Conservation (phyloP, 78 protist species). For the Tieghemostelium lacteum region DNA sequence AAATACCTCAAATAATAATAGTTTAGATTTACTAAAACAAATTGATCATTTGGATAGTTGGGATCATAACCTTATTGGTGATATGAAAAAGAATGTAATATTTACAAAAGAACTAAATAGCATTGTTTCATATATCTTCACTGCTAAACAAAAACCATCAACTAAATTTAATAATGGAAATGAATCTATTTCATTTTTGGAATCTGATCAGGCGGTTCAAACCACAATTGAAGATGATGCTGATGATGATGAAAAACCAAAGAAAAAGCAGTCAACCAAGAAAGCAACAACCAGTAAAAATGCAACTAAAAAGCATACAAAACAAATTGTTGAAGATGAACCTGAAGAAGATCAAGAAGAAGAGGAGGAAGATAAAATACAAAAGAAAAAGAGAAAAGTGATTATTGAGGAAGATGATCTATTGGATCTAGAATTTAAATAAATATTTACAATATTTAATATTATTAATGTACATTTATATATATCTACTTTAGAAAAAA, state of each 20-base stretch:
- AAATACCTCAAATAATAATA: neutral
- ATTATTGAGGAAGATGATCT: constrained; percentile 12
- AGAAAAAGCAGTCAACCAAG: neutral
- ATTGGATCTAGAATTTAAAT: constrained; percentile 7
- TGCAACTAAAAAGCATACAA: neutral
- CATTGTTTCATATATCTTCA: constrained; percentile 14
- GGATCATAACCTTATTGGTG: constrained; percentile 12
- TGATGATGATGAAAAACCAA: neutral
- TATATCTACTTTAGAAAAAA: neutral
- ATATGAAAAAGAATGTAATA: neutral
- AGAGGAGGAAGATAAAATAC: neutral
- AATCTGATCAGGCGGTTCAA: neutral
- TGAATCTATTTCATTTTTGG: constrained; percentile 39
- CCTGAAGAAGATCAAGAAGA: neutral
- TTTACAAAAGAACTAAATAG: neutral
- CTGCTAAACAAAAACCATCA: neutral
- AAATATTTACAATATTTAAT: neutral
- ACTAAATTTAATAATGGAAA: neutral
- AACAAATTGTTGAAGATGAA: too few species aligned
- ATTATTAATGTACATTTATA: neutral
- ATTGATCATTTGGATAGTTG: constrained; percentile 32
- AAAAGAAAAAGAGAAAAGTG: neutral
- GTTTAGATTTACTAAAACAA: neutral
- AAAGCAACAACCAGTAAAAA: neutral
- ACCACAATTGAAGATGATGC: constrained; percentile 12